Conservation (phyloP, 1,139 yeast genomes). For the Pichia sp. region DNA sequence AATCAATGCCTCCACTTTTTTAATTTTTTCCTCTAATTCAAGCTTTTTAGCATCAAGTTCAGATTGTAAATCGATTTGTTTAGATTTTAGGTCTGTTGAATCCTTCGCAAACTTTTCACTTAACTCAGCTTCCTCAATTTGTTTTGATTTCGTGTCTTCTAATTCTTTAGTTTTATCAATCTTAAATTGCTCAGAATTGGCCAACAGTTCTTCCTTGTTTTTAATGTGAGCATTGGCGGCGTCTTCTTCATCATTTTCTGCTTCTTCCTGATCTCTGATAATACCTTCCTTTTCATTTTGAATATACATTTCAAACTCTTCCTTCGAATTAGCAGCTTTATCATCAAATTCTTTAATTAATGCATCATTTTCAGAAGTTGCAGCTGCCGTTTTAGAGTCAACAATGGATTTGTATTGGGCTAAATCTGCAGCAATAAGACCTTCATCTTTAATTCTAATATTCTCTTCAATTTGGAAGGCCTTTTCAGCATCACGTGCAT, state of each 20-base stretch:
- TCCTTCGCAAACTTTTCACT: slow-evolving; percentile 41
- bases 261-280: slow-evolving; percentile 41
- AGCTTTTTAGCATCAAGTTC: slow-evolving; percentile 37
- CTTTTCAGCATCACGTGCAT: slow-evolving; percentile 34
- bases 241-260: slow-evolving; percentile 40
- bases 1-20: slow-evolving; percentile 34
- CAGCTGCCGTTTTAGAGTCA: slow-evolving; percentile 38
- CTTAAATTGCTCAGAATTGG: slow-evolving; percentile 43
- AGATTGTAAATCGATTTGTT: slow-evolving; percentile 43
- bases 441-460: slow-evolving; percentile 40
- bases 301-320: slow-evolving; percentile 35
- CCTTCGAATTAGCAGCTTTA: slow-evolving; percentile 29
- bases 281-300: slow-evolving; percentile 38
- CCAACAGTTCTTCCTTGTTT: slow-evolving; percentile 40
- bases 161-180: slow-evolving; percentile 46
- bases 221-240: slow-evolving; percentile 43
- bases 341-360: slow-evolving; percentile 34
- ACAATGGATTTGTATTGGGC: slow-evolving; percentile 38
- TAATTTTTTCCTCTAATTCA: slow-evolving; percentile 29
- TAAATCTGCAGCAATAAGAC: slow-evolving; percentile 38
- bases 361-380: slow-evolving; percentile 36
- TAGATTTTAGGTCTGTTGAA: slow-evolving; percentile 37
- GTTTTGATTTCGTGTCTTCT: slow-evolving; percentile 42
- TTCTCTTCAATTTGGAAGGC: slow-evolving; percentile 37
- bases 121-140: slow-evolving; percentile 41